Base-by-base conservation (phyloP, 768 basidiomycete genomes). In the Clitopilus hobsonii region DNA sequence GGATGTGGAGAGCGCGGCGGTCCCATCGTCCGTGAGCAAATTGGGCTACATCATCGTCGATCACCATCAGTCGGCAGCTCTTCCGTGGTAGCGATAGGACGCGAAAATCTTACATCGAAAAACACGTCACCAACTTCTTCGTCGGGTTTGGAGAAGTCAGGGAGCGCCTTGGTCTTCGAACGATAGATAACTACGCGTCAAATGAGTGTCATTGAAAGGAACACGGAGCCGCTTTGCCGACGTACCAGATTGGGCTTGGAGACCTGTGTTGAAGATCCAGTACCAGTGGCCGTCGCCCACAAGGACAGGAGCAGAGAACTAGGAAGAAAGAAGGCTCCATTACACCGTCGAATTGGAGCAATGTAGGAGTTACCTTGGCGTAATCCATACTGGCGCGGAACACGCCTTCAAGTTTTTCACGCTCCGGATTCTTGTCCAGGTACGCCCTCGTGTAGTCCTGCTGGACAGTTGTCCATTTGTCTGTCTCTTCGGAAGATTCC, bases 251-350 rank as follows among this genome's bases (percentile, higher is more conserved):
- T 91, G 89, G 1, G 86, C 75, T 58, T 90, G 84, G 24, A 92
- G 77, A 26, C 90, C 91, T 52, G 80, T 84, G 69, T 93, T 91
- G 63, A 86, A 80, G 62, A 78, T 81, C 88, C 89, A 90, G 62
- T 93, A 94, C 85, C 88, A 93, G 49, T 78, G 79, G 14, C 77
- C 79, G 61, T 91, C 88, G 13, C 83, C 74, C 57, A 82, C 80
- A 52, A 88, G 58, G 11, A 59, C 66, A 0, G 90, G 91, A 0
- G 83, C 71, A 20, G 80, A 81, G 65, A 89, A 88, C 86, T 89
- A 53, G 36, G 18, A 51, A 50, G 53, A 48, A 45, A 51, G 29
- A 50, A 58, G 48, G 11, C 32, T 38, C 14, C n/a, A 47, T 7
- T 49, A 45, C 41, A 45, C 49, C 18, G 27, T 20, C 38, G 36